Base-by-base conservation (phyloP, 2,329 filamentous ascomycete species). In the Boeremia lycopersici region DNA sequence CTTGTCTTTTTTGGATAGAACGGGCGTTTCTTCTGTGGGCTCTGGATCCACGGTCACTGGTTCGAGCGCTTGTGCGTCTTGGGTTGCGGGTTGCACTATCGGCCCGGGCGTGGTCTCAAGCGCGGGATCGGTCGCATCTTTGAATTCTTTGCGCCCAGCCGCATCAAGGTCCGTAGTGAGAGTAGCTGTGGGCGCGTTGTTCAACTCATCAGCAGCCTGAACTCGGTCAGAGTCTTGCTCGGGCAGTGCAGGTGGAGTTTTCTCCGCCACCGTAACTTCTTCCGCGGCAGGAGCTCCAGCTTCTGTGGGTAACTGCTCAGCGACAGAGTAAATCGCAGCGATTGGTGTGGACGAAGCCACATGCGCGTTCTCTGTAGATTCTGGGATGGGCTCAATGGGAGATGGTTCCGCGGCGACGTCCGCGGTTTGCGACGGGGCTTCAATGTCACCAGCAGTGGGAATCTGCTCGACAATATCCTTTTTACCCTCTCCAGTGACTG, bases 401-500 rank as follows among this genome's bases (percentile, higher is more conserved):
- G 31, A 6, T 11, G 56, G 23, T n/a, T 54, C 53, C 2, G 25
- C 7, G 13, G 13, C 12, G 9, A 8, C 12, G 25, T 28, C 25
- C 9, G 6, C 23, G 19, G 5, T 23, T 23, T 2, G 19, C 19
- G 19, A 23, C 19, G 19, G 5, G 19, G 19, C 19, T 13, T 15
- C 31, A 15, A 34, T n/a, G 9, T 34, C 13, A 6, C 4, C 39
- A 42, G 40, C 13, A 12, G n/a, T 10, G 13, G 9, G 15, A 29
- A 15, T 8, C 15, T 3, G 3, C 13, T 29, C 6, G 7, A 13
- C 23, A 3, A 26, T 26, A 2, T 38, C n/a, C 19, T 9, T 41
- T n/a, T 39, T 13, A 31, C 60, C 50, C 10, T 48, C 9, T 8
- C 38, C 42, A n/a, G 31, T 13, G 15, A 36, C 55, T 12, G 26